These are phyloP conservation scores for Acorus calamus DNA, from an alignment of 106 monocot species.

Conservation along the genomic window DNA sequence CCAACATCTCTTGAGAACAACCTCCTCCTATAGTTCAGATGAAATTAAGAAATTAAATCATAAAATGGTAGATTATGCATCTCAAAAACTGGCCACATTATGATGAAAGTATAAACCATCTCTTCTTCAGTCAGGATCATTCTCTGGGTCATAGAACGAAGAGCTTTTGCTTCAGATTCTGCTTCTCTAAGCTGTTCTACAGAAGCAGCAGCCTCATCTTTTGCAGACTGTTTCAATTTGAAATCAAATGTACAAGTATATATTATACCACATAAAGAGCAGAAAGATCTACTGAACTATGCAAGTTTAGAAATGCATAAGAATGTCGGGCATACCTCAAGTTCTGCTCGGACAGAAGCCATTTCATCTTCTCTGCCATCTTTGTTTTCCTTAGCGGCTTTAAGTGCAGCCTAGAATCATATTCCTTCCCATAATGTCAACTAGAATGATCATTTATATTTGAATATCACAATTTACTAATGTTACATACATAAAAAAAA, in stretches of 20 bases:
- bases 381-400: slow-evolving; percentile 54
- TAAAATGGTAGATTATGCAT: not conserved
- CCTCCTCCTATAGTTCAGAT: slow-evolving; percentile 63
- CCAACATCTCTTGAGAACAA: slow-evolving; percentile 95
- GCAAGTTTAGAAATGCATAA: too few species aligned
- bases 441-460: too few species aligned
- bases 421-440: too few species aligned
- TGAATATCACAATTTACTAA: too few species aligned
- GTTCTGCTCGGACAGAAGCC: slow-evolving; percentile 41
- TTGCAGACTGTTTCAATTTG: slow-evolving; percentile 47
- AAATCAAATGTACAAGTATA: slow-evolving; percentile 1
- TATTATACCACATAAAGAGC: too few species aligned
- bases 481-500: too few species aligned
- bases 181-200: slow-evolving; percentile 56
- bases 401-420: slow-evolving; percentile 58
- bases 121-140: slow-evolving; percentile 92
- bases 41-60: not conserved
- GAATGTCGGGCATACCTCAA: slow-evolving; percentile 26
- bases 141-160: slow-evolving; percentile 69
- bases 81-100: not conserved
- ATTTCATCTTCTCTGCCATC: slow-evolving; percentile 85
- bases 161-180: slow-evolving; percentile 62
- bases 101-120: slow-evolving; percentile 42
- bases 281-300: too few species aligned
- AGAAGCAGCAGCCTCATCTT: slow-evolving; percentile 44